Base-by-base conservation (phyloP, 2,329 filamentous ascomycete genomes). In the Colletotrichum zoysiae region DNA sequence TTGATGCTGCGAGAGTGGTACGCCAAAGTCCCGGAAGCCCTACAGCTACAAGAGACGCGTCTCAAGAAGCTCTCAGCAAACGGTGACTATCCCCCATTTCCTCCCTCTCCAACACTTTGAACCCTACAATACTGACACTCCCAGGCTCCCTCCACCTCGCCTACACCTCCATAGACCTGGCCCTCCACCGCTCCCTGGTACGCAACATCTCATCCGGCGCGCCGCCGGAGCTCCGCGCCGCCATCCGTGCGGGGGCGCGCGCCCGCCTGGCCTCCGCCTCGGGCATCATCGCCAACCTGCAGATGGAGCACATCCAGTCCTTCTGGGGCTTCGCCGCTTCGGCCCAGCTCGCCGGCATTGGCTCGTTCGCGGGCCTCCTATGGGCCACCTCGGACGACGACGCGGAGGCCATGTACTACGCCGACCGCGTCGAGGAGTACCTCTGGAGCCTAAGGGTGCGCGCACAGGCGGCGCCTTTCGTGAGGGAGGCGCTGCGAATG, bases 131-230 rank as follows among this genome's bases (percentile, higher is more conserved):
- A 50, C 77, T 76, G 62, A 81, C 80, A 70, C 81, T 75, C 74
- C 82, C 23, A 74, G 73, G 85, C 2, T 86, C 84, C 51, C 78
- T 88, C 11, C 84, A 87, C 62, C 80, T 88, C 2, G 84, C 86
- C 0, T 87, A 87, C 73, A 84, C 85, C 59, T 84, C 85, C 0
- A 84, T 86, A 0, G 86, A 87, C 67, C 85, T 87, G 64, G 83
- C 85, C 53, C 81, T 88, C 3, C 85, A 87, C 75, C 83, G 86
- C 3, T 83, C 83, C 5, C 84, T 88, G 64, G 80, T 88, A 1
- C 81, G 86, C 14, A 83, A 83, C 11, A 79, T 85, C 23, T 79
- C 80, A 0, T 76, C 79, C 2, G 76, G 77, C 11, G 79, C 79
- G 0, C 78, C 80, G 0, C 74, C 68, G 0, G 74, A 77, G 9